Percentiles rank a stretch among this genome's conserved stretches.
phyloP scores from a whole-genome alignment of 805 yeast species.

The Sugiyamaella americana region DNA sequence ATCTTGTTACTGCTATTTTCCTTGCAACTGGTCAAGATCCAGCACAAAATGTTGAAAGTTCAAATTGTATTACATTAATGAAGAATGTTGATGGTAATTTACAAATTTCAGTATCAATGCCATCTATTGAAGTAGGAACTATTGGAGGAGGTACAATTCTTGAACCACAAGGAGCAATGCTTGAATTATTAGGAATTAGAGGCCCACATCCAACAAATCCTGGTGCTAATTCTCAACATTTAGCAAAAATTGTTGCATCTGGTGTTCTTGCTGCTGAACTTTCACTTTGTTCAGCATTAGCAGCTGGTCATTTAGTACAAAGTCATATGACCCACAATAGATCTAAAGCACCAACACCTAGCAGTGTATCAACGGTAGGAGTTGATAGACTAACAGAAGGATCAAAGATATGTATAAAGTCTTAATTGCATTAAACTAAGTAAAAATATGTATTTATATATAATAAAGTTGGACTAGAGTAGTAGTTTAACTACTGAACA shows the following conservation, averaged over 20 bases:
- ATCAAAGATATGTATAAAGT: constrained; percentile 55
- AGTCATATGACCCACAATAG: constrained; percentile 97
- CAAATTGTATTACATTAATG: constrained; percentile 96
- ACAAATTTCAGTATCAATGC: constrained; percentile 96
- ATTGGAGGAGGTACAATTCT: constrained; percentile 98
- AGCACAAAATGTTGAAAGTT: constrained; percentile 97
- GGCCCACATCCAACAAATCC: constrained; percentile 95
- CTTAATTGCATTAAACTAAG: constrained; percentile 12
- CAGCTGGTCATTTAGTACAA: constrained; percentile 97
- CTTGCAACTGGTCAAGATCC: constrained; percentile 99
- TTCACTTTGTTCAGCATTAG: constrained; percentile 90
- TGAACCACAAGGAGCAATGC: constrained; percentile 95
- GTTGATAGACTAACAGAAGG: neutral
- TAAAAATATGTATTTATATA: constrained; percentile 1
- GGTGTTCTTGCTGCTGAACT: constrained; percentile 95
- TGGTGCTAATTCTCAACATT: constrained; percentile 89
- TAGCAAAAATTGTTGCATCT: constrained; percentile 88
- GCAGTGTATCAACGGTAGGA: constrained; percentile 7
- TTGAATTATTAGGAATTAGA: constrained; percentile 86
- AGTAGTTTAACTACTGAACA: too few species aligned
- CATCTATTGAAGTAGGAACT: constrained; percentile 97
- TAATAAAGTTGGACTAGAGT: too few species aligned
- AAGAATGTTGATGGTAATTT: constrained; percentile 72
- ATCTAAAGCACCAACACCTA: constrained; percentile 44
- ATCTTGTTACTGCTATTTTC: constrained; percentile 87